phyloP scores from a whole-genome alignment of 2,329 filamentous ascomycete species.

The Claviceps citrina region DNA sequence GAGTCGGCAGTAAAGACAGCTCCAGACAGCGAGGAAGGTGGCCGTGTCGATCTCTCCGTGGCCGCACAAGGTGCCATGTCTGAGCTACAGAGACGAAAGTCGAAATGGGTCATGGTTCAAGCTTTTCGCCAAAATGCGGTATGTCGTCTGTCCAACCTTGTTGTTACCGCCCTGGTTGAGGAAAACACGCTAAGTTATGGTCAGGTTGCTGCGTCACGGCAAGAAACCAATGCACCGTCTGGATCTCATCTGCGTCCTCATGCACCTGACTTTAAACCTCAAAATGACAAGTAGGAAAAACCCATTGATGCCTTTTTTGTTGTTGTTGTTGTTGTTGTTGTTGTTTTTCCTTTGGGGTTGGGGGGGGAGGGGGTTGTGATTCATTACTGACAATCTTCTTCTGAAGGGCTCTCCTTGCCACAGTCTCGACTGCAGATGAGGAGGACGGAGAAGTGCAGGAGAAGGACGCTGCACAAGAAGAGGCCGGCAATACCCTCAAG shows the following conservation, averaged over 20 bases:
- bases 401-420: constrained; percentile 9
- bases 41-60: constrained; percentile 59
- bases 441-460: constrained; percentile 65
- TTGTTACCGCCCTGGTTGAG: neutral
- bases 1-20: constrained; percentile 36
- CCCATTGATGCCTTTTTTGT: too few relatives aligned
- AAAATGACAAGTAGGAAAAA: constrained; percentile 22
- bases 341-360: too few relatives aligned
- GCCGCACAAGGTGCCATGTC: constrained; percentile 57
- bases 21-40: constrained; percentile 35
- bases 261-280: constrained; percentile 50
- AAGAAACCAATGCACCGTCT: constrained; percentile 16
- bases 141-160: too few relatives aligned
- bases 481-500: constrained; percentile 12
- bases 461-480: constrained; percentile 13
- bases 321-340: too few relatives aligned
- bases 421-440: constrained; percentile 28
- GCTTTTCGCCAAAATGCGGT: constrained; percentile 54
- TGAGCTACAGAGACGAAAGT: constrained; percentile 50
- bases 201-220: constrained; percentile 16
- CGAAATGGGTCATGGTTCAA: constrained; percentile 59
- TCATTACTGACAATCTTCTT: too few relatives aligned
- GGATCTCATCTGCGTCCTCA: constrained; percentile 36
- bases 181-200: neutral
- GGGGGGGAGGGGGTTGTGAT: too few relatives aligned